A percentile compares a stretch with the other conserved stretches of the same genome.
These are phyloP conservation scores for Dovyalis caffra DNA, from an alignment of 345 rosid species.

Conservation along the genomic window DNA sequence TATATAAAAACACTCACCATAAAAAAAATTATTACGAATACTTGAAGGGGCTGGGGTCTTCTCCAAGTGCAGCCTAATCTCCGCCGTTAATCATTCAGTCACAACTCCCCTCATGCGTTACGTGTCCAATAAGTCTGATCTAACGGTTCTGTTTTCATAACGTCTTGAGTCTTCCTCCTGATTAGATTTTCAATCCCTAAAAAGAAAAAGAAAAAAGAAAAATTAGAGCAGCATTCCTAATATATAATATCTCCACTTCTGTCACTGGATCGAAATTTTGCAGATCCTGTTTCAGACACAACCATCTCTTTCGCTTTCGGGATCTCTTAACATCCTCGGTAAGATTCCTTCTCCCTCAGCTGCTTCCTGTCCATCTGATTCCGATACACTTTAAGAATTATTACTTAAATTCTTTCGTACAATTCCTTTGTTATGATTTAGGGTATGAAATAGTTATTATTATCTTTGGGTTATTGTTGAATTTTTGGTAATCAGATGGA, in stretches of 20 bases:
- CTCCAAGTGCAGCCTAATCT: background rate
- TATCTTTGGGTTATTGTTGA: background rate
- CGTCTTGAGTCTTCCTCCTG: background rate
- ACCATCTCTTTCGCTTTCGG: background rate
- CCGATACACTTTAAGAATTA: background rate
- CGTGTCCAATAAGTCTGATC: background rate
- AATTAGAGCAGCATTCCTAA: too few species aligned
- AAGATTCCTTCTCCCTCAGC: background rate
- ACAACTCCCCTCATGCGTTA: background rate
- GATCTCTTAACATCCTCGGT: background rate
- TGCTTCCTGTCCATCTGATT: background rate
- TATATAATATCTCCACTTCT: too few species aligned
- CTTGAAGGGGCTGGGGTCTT: too few species aligned
- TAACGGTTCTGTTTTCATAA: background rate
- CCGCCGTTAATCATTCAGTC: background rate
- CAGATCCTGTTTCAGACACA: background rate
- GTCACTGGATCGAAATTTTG: background rate
- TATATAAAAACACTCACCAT: too few species aligned
- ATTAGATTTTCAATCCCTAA: too few species aligned
- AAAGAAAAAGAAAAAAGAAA: too few species aligned
- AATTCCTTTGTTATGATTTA: background rate
- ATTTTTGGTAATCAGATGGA: constrained; percentile 48
- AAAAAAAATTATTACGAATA: too few species aligned
- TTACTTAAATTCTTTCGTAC: too few species aligned
- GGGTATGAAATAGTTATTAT: background rate